Base-by-base conservation (phyloP, 2,329 filamentous ascomycete species). In the Alternaria angustiovoidea region DNA sequence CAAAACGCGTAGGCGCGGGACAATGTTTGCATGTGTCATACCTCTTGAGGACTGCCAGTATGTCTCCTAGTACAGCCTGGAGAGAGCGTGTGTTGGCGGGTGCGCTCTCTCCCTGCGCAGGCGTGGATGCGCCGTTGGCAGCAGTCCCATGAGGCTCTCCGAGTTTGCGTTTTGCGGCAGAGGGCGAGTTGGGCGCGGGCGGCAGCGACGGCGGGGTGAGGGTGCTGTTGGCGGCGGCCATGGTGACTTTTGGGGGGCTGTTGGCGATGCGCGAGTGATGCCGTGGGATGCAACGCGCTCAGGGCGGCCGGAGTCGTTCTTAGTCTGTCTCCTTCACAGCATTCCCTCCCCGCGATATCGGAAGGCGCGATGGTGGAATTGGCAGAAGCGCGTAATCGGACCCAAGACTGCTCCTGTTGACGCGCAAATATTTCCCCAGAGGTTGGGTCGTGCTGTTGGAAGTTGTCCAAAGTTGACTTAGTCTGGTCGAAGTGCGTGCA, bases 91-190 rank as follows among this genome's bases (percentile, higher is more conserved):
- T 61, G 52, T 67, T 55, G 3, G 60, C 61, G 36, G 64, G 66
- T 12, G 60, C 63, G 20, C 59, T 28, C 58, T 65, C 56, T 42
- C 48, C 62, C 51, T 62, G 54, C 60, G 64, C 69, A 57, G 69
- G 54, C 51, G 62, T 38, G 39, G 73, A 69, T 65, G 71, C 70
- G 72, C 72, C 73, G 59, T 76, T 72, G 63, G 69, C 56, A 43
- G 68, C 59, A 58, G 68, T 64, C 36, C 70, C 62, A 47, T 69
- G 67, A 49, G 74, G 76, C 36, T 76, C 73, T 39, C 77, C 78
- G 59, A 81, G 81, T 74, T 84, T 84, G 46, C 82, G 80, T 70
- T 84, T 84, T 60, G 76, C 72, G 41, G 67, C 41, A 16, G 73
- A 69, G 7, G 74, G 75, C 57, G 75, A 78, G 41, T 67, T 39